Evolutionary conservation across 2,329 filamentous ascomycete species (phyloP).

Genomic region (Macroventuria anomochaeta): DNA sequence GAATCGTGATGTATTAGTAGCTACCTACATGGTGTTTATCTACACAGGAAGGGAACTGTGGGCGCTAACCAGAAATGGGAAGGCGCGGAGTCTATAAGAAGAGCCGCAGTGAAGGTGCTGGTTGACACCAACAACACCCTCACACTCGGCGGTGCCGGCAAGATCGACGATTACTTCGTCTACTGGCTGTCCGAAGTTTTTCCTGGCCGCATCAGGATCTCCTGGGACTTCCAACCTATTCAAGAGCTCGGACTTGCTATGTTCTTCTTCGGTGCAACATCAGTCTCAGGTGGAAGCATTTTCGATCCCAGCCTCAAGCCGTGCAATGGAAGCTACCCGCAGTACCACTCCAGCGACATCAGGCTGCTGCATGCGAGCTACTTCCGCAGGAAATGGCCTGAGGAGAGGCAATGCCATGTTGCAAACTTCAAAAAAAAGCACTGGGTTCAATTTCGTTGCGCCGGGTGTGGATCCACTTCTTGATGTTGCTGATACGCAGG

Average conservation of each 20-base stretch:
- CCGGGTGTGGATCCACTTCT: conserved; percentile 41
- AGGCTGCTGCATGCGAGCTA: conserved; percentile 27
- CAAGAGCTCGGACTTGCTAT: conserved; percentile 44
- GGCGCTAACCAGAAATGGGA: no score
- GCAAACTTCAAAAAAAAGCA: conserved; percentile 43
- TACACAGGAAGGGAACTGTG: no score
- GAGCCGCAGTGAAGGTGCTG: no score
- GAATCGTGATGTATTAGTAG: no score
- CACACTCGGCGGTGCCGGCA: conserved; percentile 35
- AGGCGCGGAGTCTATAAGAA: no score
- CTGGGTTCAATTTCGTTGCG: conserved; percentile 40
- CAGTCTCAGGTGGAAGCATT: conserved; percentile 35
- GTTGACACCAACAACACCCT: conserved; percentile 39
- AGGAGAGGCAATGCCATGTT: conserved; percentile 40
- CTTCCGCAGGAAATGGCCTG: conserved; percentile 30
- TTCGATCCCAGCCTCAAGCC: conserved; percentile 35
- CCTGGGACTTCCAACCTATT: conserved; percentile 43
- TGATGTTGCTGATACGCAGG: conserved; percentile 35
- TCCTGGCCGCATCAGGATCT: conserved; percentile 41
- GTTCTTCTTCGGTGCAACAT: conserved; percentile 45
- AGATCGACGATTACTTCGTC: conserved; percentile 39
- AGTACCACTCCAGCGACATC: conserved; percentile 33
- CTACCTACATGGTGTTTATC: no score
- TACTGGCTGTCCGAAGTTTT: conserved; percentile 45
- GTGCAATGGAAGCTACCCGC: conserved; percentile 38